Percentiles rank a stretch among this genome's conserved stretches.
Evolutionary conservation across 2,329 filamentous ascomycete genomes (phyloP).

Genomic region (Cadophora gregata): DNA sequence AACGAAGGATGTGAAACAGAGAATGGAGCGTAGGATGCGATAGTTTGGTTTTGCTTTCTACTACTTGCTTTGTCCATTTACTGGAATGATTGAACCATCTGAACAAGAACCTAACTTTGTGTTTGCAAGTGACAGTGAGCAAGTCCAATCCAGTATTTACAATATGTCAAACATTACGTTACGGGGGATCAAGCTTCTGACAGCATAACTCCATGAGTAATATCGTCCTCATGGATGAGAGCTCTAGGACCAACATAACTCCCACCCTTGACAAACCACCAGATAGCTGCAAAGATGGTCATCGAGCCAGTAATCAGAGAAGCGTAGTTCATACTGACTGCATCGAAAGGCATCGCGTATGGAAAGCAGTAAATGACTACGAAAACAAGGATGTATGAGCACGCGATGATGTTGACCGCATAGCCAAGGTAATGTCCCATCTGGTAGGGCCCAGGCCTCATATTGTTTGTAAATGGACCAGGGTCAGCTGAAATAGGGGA

Average conservation of each 20-base stretch:
- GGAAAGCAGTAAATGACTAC: constrained; percentile 70
- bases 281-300: constrained; percentile 48
- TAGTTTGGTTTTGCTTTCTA: not conserved
- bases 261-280: constrained; percentile 48
- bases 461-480: constrained; percentile 40
- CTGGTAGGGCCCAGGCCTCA: constrained; percentile 63
- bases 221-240: constrained; percentile 18
- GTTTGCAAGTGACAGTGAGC: not conserved
- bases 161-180: not conserved
- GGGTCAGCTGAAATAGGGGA: constrained; percentile 16
- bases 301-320: constrained; percentile 53
- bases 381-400: constrained; percentile 64
- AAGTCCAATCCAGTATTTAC: not conserved
- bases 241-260: constrained; percentile 39
- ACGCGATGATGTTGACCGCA: constrained; percentile 56
- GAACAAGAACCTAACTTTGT: not conserved
- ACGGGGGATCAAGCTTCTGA: not conserved
- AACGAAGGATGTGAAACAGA: not conserved
- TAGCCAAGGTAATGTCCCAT: constrained; percentile 57
- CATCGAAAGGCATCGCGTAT: constrained; percentile 51
- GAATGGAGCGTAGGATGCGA: not conserved
- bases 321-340: constrained; percentile 59
- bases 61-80: not conserved
- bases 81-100: not conserved
- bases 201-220: not conserved